A percentile compares a stretch with the other conserved stretches of the same genome.
Conservation (phyloP, 371 early-diverging fungal genomes). For the Mucor lusitanicus region DNA sequence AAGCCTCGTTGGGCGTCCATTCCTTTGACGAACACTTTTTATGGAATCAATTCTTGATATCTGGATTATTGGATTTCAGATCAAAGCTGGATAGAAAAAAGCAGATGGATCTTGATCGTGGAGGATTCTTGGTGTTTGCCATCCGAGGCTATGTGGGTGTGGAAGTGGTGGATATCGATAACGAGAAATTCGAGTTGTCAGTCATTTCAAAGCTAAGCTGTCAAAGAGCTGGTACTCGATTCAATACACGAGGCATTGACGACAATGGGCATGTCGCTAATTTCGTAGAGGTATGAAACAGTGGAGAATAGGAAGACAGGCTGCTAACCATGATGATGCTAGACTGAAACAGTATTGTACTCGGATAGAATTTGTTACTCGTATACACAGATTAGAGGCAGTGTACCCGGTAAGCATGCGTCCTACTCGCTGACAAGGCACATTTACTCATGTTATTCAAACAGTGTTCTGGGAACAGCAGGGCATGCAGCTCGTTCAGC, state of each 20-base stretch:
- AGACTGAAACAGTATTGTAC: constrained; percentile 79
- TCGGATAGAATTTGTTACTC: constrained; percentile 60
- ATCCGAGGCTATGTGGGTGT: constrained; percentile 74
- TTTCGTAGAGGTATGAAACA: constrained; percentile 84
- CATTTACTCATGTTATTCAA: background rate
- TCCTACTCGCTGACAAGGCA: background rate
- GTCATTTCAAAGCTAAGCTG: constrained; percentile 93
- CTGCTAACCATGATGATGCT: background rate
- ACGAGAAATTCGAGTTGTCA: constrained; percentile 59
- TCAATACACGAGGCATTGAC: constrained; percentile 95
- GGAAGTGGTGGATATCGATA: constrained; percentile 39
- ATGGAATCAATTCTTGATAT: constrained; percentile 88
- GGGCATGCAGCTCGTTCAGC: constrained; percentile 82
- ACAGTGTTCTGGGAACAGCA: constrained; percentile 95
- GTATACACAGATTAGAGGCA: constrained; percentile 90
- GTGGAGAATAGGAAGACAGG: too few relatives aligned
- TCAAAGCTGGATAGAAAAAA: constrained; percentile 65
- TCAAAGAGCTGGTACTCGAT: constrained; percentile 95
- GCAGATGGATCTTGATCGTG: constrained; percentile 67
- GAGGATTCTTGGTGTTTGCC: constrained; percentile 72
- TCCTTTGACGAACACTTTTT: constrained; percentile 74
- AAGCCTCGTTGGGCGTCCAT: constrained; percentile 47
- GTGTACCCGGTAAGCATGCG: constrained; percentile 73
- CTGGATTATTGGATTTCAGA: constrained; percentile 75
- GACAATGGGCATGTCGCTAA: constrained; percentile 97